These are phyloP conservation scores for Grosmannia penicillata DNA, from an alignment of 2,329 filamentous ascomycete genomes.

Conservation along the genomic window DNA sequence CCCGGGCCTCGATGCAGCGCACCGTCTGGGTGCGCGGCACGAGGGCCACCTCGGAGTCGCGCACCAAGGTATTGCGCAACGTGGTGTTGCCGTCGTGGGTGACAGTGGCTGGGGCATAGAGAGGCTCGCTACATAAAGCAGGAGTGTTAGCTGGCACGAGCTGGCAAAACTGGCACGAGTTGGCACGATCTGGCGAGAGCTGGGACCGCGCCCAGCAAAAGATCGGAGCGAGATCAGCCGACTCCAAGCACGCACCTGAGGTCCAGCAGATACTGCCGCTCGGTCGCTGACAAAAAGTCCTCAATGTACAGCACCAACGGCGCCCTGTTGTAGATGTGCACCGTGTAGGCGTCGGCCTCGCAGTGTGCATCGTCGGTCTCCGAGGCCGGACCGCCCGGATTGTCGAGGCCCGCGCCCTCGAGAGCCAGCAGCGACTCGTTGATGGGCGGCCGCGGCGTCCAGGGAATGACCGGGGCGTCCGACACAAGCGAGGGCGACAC, in stretches of 20 bases:
- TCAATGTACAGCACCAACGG: conserved; percentile 40
- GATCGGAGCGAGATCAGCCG: not conserved
- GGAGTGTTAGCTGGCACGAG: not conserved
- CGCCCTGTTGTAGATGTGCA: conserved; percentile 31
- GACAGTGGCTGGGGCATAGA: conserved; percentile 35
- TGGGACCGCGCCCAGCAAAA: too few species aligned
- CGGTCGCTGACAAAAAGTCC: conserved; percentile 29
- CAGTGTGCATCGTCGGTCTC: conserved; percentile 15
- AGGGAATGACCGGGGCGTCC: conserved; percentile 2
- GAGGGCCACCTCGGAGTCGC: conserved; percentile 37
- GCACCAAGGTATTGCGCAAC: conserved; percentile 25
- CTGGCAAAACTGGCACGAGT: too few species aligned
- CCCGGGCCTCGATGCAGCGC: conserved; percentile 32
- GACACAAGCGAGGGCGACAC: conserved; percentile 14
- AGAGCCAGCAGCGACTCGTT: conserved; percentile 37
- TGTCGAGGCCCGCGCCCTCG: conserved; percentile 15
- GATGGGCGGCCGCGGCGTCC: conserved; percentile 27
- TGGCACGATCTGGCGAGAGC: too few species aligned
- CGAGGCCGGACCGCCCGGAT: not conserved
- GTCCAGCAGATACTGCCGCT: conserved; percentile 31
- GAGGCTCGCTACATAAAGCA: conserved; percentile 22
- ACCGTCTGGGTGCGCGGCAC: conserved; percentile 28
- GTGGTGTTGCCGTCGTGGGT: conserved; percentile 29
- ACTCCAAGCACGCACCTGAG: conserved; percentile 26
- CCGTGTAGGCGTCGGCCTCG: conserved; percentile 25